Evolutionary conservation across 2,329 filamentous ascomycete species (phyloP).

Genomic region (Cladophialophora chaetospira): DNA sequence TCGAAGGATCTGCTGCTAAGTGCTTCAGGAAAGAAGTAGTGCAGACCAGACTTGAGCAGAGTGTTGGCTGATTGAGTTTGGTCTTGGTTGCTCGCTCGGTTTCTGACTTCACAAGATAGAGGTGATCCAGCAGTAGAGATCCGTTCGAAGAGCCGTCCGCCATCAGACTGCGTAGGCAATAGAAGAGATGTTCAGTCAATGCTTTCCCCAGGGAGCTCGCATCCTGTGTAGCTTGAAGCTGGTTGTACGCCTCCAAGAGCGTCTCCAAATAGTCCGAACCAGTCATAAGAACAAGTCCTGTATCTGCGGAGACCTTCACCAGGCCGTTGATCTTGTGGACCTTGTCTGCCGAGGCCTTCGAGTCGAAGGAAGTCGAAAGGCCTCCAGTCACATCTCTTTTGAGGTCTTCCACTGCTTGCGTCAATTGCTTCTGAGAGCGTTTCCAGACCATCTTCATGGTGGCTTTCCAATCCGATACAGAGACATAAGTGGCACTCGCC

Average conservation of each 20-base stretch:
- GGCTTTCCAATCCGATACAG: constrained; percentile 23
- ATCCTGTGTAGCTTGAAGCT: constrained; percentile 55
- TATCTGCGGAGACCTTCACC: constrained; percentile 44
- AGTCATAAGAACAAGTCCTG: constrained; percentile 67
- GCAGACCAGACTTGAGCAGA: constrained; percentile 81
- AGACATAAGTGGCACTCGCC: constrained; percentile 21
- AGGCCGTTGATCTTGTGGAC: constrained; percentile 43
- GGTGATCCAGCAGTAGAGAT: constrained; percentile 76
- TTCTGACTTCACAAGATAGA: constrained; percentile 75
- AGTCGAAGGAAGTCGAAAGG: constrained; percentile 25
- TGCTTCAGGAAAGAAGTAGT: constrained; percentile 69
- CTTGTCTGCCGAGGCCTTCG: constrained; percentile 31
- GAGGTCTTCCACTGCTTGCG: constrained; percentile 18
- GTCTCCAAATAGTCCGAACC: constrained; percentile 88
- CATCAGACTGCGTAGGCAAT: constrained; percentile 71
- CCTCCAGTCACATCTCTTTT: constrained; percentile 19
- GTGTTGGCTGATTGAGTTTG: constrained; percentile 52
- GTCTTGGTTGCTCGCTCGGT: constrained; percentile 62
- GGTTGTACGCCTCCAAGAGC: constrained; percentile 53
- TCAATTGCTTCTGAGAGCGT: constrained; percentile 18
- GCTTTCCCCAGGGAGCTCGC: constrained; percentile 59
- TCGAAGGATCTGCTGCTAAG: constrained; percentile 41
- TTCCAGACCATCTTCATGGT: constrained; percentile 25
- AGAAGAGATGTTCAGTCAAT: constrained; percentile 72
- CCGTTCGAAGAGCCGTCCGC: constrained; percentile 68